Conservation (phyloP, 2,329 filamentous ascomycete species). For the Calonectria pseudoturangicola region DNA sequence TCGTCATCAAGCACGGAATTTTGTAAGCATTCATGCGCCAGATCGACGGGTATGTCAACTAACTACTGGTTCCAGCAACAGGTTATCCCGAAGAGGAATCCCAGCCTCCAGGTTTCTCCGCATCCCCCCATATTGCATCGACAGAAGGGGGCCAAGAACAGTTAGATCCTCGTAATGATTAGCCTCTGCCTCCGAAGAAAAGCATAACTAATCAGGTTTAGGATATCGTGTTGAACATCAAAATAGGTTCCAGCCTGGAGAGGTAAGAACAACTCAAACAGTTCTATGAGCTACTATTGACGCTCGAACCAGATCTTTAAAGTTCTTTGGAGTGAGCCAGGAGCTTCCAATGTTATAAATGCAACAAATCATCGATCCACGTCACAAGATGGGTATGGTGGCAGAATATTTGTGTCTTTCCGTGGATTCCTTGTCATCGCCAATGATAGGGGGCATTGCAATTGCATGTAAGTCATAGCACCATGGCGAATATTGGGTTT, state of each 20-base stretch:
- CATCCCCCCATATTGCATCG: background rate
- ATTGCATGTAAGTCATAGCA: constrained; percentile 70
- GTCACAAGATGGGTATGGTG: too few species aligned
- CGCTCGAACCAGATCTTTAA: constrained; percentile 69
- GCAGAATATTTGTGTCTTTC: constrained; percentile 68
- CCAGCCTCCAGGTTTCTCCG: too few species aligned
- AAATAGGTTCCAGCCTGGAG: constrained; percentile 62
- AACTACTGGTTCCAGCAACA: too few species aligned
- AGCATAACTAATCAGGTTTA: constrained; percentile 49
- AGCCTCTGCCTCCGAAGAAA: too few species aligned
- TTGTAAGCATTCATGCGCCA: too few species aligned
- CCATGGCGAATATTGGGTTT: background rate
- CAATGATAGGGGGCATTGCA: constrained; percentile 71
- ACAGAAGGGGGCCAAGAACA: constrained; percentile 48
- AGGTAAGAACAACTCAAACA: constrained; percentile 57
- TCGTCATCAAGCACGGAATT: too few species aligned
- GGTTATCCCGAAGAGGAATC: too few species aligned
- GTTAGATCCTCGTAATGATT: constrained; percentile 61
- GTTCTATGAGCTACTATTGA: background rate
- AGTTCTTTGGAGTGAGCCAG: constrained; percentile 60
- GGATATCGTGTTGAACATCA: constrained; percentile 65
- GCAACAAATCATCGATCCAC: too few species aligned
- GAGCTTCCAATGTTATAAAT: too few species aligned
- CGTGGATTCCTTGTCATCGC: constrained; percentile 73
- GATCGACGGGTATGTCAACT: too few species aligned